Base-by-base conservation (phyloP, 768 basidiomycete genomes). In the Agaricus subrufescens region DNA sequence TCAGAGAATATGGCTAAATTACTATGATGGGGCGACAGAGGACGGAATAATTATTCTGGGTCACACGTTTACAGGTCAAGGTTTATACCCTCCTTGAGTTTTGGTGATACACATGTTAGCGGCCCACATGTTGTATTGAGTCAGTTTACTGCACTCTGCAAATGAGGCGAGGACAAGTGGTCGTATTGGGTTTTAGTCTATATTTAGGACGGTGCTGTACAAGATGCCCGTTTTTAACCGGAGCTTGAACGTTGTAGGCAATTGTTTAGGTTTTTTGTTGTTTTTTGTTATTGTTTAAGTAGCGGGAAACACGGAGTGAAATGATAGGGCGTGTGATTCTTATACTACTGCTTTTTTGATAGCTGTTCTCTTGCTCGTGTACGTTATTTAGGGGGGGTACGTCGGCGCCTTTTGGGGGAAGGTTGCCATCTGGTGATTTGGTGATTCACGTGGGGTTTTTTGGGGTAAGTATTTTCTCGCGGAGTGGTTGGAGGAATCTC, bases 101-200 rank as follows among this genome's bases (percentile, higher is more conserved):
- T 19, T 31, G 8, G 11, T 39, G 29, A n/a, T 44, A 23, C 49
- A 46, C 43, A 45, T 49, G 47, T 29, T 50, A 45, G 10, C 43
- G 49, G 48, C 40, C 19, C 34, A 49, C 48, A 45, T 46, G 34
- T 15, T 3, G 46, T 30, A 14, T 43, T 34, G 34, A 23, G 45
- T 50, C 31, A 25, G 30, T 19, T n/a, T 25, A 37, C 49, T 46
- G 23, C 34, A 15, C 54, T 43, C 27, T 27, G 38, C 48, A 46
- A 46, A 50, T 49, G 55, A 56, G 55, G 55, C 30, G 55, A 45
- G 48, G 49, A 56, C 55, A 19, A 19, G 1, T n/a, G 43, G 34
- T 7, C 34, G 25, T 23, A 23, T 34, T 42, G 29, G 26, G 39
- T 37, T 3, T n/a, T 19, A 12, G 12, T 34, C 55, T 56, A 56